These are phyloP conservation scores for Tetracladium setigerum DNA, from an alignment of 495 filamentous ascomycete genomes.

Conservation along the genomic window DNA sequence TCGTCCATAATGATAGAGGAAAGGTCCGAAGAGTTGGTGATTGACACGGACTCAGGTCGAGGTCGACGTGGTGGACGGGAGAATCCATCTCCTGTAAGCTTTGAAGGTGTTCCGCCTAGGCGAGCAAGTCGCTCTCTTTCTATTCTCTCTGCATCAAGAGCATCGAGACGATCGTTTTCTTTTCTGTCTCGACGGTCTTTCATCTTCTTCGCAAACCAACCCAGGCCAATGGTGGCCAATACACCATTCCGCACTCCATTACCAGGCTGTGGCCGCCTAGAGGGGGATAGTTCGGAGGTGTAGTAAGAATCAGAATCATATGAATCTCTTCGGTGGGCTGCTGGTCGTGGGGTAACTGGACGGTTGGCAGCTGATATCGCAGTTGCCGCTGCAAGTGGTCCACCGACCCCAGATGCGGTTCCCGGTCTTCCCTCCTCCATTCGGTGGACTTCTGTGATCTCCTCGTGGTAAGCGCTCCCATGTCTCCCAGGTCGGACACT, in stretches of 20 bases:
- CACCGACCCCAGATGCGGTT: slow-evolving; percentile 29
- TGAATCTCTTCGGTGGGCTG: slow-evolving; percentile 26
- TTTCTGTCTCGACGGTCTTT: slow-evolving; percentile 51
- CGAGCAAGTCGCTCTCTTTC: slow-evolving; percentile 38
- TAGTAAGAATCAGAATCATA: slow-evolving; percentile 36
- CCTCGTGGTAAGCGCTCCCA: slow-evolving; percentile 41
- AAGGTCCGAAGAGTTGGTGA: slow-evolving; percentile 26
- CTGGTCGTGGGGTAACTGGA: slow-evolving; percentile 34
- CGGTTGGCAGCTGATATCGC: slow-evolving; percentile 33
- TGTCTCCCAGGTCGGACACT: slow-evolving; percentile 18
- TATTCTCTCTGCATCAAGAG: slow-evolving; percentile 37
- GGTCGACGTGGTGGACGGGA: slow-evolving; percentile 40
- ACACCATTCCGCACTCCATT: slow-evolving; percentile 55
- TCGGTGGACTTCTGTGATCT: slow-evolving; percentile 30
- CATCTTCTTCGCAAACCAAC: slow-evolving; percentile 55
- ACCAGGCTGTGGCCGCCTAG: slow-evolving; percentile 28
- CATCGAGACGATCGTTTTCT: slow-evolving; percentile 57
- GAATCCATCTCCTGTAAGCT: slow-evolving; percentile 51
- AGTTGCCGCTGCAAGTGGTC: slow-evolving; percentile 29
- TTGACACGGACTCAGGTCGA: slow-evolving; percentile 24
- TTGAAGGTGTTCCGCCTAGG: slow-evolving; percentile 23
- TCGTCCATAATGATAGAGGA: slow-evolving; percentile 19
- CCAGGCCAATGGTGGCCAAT: slow-evolving; percentile 58
- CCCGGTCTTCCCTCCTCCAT: slow-evolving; percentile 26
- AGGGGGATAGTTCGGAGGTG: slow-evolving; percentile 33